A percentile compares a stretch with the other conserved stretches of the same genome.
Evolutionary conservation across 805 yeast genomes (phyloP).

Genomic region (Phaffomyces antillensis): DNA sequence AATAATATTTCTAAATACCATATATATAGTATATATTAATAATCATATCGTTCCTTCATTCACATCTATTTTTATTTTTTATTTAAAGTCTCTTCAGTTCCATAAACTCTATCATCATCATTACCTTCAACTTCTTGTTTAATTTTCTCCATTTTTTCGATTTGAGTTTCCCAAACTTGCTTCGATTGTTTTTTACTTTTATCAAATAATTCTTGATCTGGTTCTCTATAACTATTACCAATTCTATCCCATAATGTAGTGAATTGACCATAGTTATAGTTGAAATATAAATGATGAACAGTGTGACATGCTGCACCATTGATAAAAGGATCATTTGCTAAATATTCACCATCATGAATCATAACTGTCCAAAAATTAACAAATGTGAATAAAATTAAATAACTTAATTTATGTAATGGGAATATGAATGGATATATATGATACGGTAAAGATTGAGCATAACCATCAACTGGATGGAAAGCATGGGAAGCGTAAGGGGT

Average conservation of each 20-base stretch:
- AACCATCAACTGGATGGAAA: constrained; percentile 97
- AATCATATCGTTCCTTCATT: too few relatives aligned
- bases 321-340: constrained; percentile 87
- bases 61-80: neutral
- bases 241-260: constrained; percentile 97
- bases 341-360: constrained; percentile 96
- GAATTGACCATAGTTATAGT: constrained; percentile 97
- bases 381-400: constrained; percentile 75
- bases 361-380: constrained; percentile 98
- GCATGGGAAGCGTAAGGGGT: constrained; percentile 98
- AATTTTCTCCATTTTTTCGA: constrained; percentile 67
- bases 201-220: constrained; percentile 81
- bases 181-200: constrained; percentile 48
- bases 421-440: constrained; percentile 86
- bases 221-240: constrained; percentile 88
- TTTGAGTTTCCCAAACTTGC: constrained; percentile 64
- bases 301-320: constrained; percentile 99
- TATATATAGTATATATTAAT: too few relatives aligned
- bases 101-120: constrained; percentile 68
- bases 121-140: constrained; percentile 77
- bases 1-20: neutral
- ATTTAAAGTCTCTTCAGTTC: constrained; percentile 33
- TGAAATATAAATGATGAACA: constrained; percentile 92
- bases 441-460: constrained; percentile 86
- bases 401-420: constrained; percentile 86